phyloP scores from a whole-genome alignment of 1,284 basidiomycete genomes.

The Fistulinella staudtii region DNA sequence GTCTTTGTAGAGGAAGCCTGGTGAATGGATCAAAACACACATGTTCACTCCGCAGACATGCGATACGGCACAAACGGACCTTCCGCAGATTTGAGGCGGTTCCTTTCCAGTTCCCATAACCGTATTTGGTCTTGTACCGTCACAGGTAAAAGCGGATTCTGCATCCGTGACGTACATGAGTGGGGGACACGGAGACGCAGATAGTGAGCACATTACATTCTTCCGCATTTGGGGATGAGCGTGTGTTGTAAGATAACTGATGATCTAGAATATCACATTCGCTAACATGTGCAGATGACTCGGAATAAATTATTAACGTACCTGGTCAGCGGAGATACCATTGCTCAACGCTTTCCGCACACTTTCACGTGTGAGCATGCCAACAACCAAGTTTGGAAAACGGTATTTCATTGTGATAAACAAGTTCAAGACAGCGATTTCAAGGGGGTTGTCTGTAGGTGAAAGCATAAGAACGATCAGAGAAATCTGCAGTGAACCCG shows the following conservation, averaged over 20 bases:
- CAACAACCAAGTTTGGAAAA: constrained; percentile 95
- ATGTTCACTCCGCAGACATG: constrained; percentile 8
- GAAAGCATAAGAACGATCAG: constrained; percentile 17
- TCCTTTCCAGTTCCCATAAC: constrained; percentile 96
- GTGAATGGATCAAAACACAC: constrained; percentile 9
- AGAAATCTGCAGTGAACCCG: background rate
- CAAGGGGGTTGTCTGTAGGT: constrained; percentile 81
- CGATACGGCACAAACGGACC: constrained; percentile 46
- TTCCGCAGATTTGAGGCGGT: constrained; percentile 84
- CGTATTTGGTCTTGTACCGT: constrained; percentile 98
- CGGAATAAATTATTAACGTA: constrained; percentile 34
- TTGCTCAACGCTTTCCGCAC: constrained; percentile 92
- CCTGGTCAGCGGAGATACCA: constrained; percentile 96
- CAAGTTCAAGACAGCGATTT: constrained; percentile 93
- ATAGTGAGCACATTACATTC: constrained; percentile 53
- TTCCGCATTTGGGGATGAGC: constrained; percentile 98
- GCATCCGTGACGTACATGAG: constrained; percentile 18
- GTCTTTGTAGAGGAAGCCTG: constrained; percentile 85
- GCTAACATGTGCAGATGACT: constrained; percentile 9
- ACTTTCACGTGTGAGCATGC: constrained; percentile 90
- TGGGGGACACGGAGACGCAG: constrained; percentile 4
- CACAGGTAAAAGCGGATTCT: constrained; percentile 89
- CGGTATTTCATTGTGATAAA: constrained; percentile 92
- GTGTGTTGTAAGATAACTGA: constrained; percentile 90
- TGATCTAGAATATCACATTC: constrained; percentile 60